Evolutionary conservation across 148 eudicot species (phyloP), one percentile per base, ranked within the genome.

Genomic region (Drosera capensis): DNA sequence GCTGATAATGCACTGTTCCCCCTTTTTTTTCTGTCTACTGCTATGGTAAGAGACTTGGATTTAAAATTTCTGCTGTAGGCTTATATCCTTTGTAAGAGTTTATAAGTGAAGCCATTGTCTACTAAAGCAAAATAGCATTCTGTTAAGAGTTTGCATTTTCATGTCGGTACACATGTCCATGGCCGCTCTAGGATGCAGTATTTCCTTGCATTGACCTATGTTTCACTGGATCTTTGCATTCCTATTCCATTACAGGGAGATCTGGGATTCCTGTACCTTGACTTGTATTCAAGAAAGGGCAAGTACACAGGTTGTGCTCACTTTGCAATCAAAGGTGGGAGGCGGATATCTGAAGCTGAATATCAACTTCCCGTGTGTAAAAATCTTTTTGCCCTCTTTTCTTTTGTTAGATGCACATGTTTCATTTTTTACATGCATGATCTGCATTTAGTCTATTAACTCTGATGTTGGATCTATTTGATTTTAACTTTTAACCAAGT

Each of bases 291-390:
- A 30, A 83, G 97, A 71, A 58, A 62, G 56, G 84, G 79, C 20
- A 90, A 90, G 62, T 86, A 80, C 58, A 86, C 97, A 40, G 86
- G 85, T 28, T 84, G 82, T 65, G 97, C 97, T 63, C 97, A 88
- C 75, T 88, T 83, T 80, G 82, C 97, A 34, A 84, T 88, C 48
- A 80, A 70, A 75, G 97, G 97, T 25, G 97, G 96, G 1, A 80
- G 96, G 6, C 66, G 70, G 39, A 65, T 88, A 50, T 90, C 97
- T 20, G 77, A 69, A 65, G 60, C 85, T 44, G 93, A 90, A 46
- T 84, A 84, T 63, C 97, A 90, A 58, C 80, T 88, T 52, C 97
- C 97, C 29, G 97, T 90, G 71, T 46, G 93, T 31, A 23, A 40
- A 19, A n/a, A n/a, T n/a, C n/a, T n/a, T n/a, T n/a, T n/a, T n/a